Conservation (phyloP, 1,139 yeast species). For the Petasospora fabianii region DNA sequence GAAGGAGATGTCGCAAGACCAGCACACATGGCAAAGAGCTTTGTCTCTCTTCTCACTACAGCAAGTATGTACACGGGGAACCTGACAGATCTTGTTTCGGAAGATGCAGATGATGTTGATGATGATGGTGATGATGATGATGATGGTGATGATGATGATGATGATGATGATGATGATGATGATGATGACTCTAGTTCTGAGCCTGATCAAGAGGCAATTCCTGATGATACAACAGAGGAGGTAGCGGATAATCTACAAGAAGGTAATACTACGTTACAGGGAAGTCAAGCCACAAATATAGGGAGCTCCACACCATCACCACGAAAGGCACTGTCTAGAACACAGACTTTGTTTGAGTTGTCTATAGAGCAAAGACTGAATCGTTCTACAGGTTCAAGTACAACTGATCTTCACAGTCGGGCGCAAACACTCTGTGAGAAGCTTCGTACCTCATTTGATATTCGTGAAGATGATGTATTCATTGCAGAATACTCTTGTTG, state of each 20-base stretch:
- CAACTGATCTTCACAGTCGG: constrained; percentile 23
- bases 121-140: constrained; percentile 13
- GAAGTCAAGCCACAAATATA: no score
- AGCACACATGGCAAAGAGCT: constrained; percentile 41
- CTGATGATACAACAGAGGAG: neutral
- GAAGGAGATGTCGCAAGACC: constrained; percentile 33
- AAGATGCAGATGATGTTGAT: constrained; percentile 10
- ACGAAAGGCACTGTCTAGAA: constrained; percentile 9
- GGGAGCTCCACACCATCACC: no score
- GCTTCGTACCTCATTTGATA: constrained; percentile 33
- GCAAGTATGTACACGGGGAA: constrained; percentile 51
- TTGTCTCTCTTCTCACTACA: constrained; percentile 48
- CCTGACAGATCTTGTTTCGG: constrained; percentile 25
- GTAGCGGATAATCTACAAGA: no score
- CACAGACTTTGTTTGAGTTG: constrained; percentile 32
- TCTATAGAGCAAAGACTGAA: constrained; percentile 30
- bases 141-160: constrained; percentile 8
- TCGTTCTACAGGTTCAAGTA: constrained; percentile 10
- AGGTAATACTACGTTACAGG: no score
- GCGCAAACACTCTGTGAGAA: constrained; percentile 34
- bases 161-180: neutral
- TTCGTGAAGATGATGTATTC: constrained; percentile 49
- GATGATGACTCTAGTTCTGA: no score
- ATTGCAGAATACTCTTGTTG: constrained; percentile 66
- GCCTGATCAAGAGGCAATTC: no score